Conservation (phyloP, 164 flowering plant genomes). For the Sextonia rubra region DNA sequence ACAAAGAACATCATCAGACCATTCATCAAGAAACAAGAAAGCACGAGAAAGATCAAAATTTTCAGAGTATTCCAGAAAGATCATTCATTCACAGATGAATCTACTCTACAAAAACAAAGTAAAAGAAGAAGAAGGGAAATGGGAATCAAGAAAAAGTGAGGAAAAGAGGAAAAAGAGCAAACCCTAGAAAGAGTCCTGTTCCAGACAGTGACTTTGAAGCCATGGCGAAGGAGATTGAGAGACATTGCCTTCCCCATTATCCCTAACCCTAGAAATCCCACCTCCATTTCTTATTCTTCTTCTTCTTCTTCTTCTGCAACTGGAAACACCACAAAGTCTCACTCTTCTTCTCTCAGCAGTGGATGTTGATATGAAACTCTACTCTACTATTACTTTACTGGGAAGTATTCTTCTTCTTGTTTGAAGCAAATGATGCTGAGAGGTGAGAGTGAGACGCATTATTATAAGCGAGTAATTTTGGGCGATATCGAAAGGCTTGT, state of each 20-base stretch:
- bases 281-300: slow-evolving; percentile 45
- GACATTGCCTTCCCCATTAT: slow-evolving; percentile 98
- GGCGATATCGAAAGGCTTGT: not conserved
- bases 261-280: slow-evolving; percentile 89
- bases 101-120: too few relatives aligned
- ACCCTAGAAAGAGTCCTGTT: slow-evolving; percentile 94
- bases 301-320: not conserved
- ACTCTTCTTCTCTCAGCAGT: not conserved
- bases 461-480: not conserved
- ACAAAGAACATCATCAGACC: too few relatives aligned
- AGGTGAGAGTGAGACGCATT: not conserved
- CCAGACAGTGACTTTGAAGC: slow-evolving; percentile 94
- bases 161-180: not conserved
- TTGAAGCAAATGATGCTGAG: too few relatives aligned
- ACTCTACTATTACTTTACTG: not conserved
- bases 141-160: not conserved
- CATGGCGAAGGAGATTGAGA: slow-evolving; percentile 64
- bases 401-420: not conserved
- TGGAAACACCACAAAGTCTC: not conserved
- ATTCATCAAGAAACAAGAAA: too few relatives aligned
- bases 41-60: too few relatives aligned
- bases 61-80: too few relatives aligned
- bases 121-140: not conserved
- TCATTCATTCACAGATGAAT: not conserved
- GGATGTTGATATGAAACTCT: not conserved